A percentile compares a stretch with the other conserved stretches of the same genome.
Evolutionary conservation across 2,329 filamentous ascomycete genomes (phyloP).

Genomic region (Colletotrichum liriopes): DNA sequence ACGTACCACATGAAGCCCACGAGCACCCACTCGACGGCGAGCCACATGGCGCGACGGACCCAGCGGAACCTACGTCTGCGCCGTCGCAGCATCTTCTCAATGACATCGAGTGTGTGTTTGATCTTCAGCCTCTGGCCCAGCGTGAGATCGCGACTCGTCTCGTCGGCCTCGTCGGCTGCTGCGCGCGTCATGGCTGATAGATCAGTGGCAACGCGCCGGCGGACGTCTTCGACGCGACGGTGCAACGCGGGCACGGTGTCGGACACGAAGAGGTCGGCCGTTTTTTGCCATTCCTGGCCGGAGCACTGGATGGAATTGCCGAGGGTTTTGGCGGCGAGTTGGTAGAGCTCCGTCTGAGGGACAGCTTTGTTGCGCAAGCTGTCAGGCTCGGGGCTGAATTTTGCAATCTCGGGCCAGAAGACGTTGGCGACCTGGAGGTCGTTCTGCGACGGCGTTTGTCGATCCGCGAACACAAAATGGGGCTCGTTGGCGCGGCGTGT

Average conservation of each 20-base stretch:
- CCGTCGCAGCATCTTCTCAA: slow-evolving; percentile 82
- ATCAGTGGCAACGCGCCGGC: slow-evolving; percentile 65
- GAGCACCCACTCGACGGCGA: slow-evolving; percentile 88
- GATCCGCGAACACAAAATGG: slow-evolving; percentile 44
- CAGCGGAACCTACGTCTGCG: slow-evolving; percentile 79
- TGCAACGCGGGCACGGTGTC: slow-evolving; percentile 70
- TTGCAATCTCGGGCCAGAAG: slow-evolving; percentile 62
- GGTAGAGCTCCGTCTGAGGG: slow-evolving; percentile 63
- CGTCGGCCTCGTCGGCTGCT: slow-evolving; percentile 85
- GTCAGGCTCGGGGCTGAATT: slow-evolving; percentile 55
- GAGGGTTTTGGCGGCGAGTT: slow-evolving; percentile 68
- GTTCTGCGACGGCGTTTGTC: slow-evolving; percentile 17
- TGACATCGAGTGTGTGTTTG: slow-evolving; percentile 84
- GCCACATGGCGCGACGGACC: slow-evolving; percentile 83
- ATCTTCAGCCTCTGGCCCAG: slow-evolving; percentile 84
- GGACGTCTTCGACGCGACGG: slow-evolving; percentile 62
- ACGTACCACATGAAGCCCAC: slow-evolving; percentile 95
- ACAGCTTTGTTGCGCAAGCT: slow-evolving; percentile 54
- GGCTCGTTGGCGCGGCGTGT: slow-evolving; percentile 73
- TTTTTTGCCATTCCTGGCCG: slow-evolving; percentile 70
- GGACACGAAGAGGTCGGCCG: slow-evolving; percentile 72
- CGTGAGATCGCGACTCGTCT: slow-evolving; percentile 82
- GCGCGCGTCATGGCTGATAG: slow-evolving; percentile 74
- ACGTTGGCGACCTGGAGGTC: slow-evolving; percentile 52
- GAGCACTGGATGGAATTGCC: slow-evolving; percentile 63